These are phyloP conservation scores for Cantharellus cinnabarinus DNA, from an alignment of 768 basidiomycete species.

Conservation along the genomic window DNA sequence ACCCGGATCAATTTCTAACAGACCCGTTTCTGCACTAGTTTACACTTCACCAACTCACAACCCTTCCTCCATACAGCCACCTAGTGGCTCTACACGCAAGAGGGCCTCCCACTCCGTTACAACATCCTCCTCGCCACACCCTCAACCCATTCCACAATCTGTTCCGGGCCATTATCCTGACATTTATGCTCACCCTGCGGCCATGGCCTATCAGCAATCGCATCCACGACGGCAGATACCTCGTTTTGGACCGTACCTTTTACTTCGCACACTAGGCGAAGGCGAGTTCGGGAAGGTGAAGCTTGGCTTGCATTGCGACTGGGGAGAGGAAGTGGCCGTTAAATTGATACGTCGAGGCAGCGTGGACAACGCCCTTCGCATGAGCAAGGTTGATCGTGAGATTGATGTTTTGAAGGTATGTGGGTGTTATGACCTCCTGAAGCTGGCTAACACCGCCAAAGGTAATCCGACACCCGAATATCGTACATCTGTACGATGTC, in stretches of 20 bases:
- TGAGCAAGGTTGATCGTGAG: constrained; percentile 93
- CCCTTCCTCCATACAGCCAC: background rate
- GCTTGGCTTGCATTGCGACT: constrained; percentile 25
- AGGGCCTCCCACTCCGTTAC: constrained; percentile 56
- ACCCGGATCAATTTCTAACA: background rate
- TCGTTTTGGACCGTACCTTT: constrained; percentile 86
- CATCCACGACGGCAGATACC: constrained; percentile 76
- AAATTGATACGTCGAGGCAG: constrained; percentile 90
- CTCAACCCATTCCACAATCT: background rate
- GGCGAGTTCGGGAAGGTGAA: constrained; percentile 34
- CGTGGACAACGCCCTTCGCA: constrained; percentile 64
- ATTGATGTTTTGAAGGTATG: constrained; percentile 84
- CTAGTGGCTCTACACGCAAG: constrained; percentile 23
- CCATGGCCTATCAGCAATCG: constrained; percentile 58
- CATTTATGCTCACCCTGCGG: constrained; percentile 70
- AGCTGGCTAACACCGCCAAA: constrained; percentile 16
- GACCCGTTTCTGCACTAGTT: constrained; percentile 2
- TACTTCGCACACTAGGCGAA: constrained; percentile 91
- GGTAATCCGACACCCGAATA: constrained; percentile 93
- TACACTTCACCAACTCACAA: background rate
- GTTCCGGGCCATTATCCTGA: constrained; percentile 17
- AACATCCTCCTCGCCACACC: constrained; percentile 18
- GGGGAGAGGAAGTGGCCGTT: constrained; percentile 28
- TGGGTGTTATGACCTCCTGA: background rate
- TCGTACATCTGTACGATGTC: constrained; percentile 93